Base-by-base conservation (phyloP, 768 basidiomycete species). In the Termitomyces sp. region DNA sequence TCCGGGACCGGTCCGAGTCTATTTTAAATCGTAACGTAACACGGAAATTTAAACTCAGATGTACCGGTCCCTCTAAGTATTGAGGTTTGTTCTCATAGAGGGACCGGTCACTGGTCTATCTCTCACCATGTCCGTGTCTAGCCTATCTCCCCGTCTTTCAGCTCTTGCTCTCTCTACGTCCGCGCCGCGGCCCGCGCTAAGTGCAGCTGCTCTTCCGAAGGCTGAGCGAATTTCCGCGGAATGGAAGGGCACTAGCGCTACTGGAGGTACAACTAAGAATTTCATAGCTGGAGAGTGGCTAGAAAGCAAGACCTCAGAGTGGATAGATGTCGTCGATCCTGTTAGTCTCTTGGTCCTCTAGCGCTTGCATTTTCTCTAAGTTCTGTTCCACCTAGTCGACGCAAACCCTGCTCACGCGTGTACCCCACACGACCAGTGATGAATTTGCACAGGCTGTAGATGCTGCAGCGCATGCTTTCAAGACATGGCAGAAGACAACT, bases 241-340 rank as follows among this genome's bases (percentile, higher is more conserved):
- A 31, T 98, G 93, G 92, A 86, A 86, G 61, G 95, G 95, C 41
- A 95, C 95, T 2, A 89, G 80, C 56, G 87, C 89, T 23, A 82
- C 84, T 12, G 95, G 95, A n/a, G 89, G 83, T 29, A 86, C 79
- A 59, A 95, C 95, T 55, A 95, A 90, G 82, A 95, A 94, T 71
- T 94, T 88, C 72, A 90, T 98, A 57, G 89, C 84, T 12, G 96
- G 95, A 9, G 81, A 94, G 73, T 98, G 95, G 65, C 79, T 88
- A 9, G 89, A 95, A 64, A 94, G 91, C 74, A 82, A 82, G 65
- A 73, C 89, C 19, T 71, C 78, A 1, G 78, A 88, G 58, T 98
- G 90, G 90, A 82, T 92, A 59, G 92, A 96, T 46, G 83, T 97
- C 4, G 75, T 85, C 51, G 96, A 98, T 74, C 96, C 95, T 17